A percentile compares a stretch with the other conserved stretches of the same genome.
phyloP scores from a whole-genome alignment of 768 basidiomycete genomes.

The Favolaschia claudopus region DNA sequence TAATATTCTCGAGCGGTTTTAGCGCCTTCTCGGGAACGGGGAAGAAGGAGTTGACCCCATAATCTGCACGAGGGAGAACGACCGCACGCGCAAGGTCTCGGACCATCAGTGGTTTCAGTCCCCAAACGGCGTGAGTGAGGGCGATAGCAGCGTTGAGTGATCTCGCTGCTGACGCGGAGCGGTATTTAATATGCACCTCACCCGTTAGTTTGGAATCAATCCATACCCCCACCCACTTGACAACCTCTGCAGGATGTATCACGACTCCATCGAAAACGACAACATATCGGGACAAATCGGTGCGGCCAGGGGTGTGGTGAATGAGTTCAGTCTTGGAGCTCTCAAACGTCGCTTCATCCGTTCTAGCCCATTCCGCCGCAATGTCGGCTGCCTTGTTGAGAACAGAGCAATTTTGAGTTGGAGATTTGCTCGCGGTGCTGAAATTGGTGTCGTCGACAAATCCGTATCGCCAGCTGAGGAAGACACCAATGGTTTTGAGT shows the following conservation, averaged over 20 bases:
- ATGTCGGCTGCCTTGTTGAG: not conserved
- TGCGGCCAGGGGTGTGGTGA: not conserved
- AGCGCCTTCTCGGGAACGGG: not conserved
- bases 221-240: not conserved
- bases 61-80: not conserved
- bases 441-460: too few relatives aligned
- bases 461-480: too few relatives aligned
- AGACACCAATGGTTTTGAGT: too few relatives aligned
- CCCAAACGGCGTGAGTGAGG: conserved; percentile 1
- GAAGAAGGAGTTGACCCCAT: not conserved
- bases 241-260: not conserved
- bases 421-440: too few relatives aligned
- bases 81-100: not conserved
- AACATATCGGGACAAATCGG: not conserved
- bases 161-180: not conserved
- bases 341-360: not conserved
- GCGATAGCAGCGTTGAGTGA: not conserved
- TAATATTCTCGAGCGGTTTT: not conserved
- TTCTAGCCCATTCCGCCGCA: not conserved
- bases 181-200: not conserved
- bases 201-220: not conserved
- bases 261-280: not conserved
- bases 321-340: not conserved
- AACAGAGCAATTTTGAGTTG: not conserved
- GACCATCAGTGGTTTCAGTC: not conserved